Evolutionary conservation across 192 early-diverging fungal genomes (phyloP).

Genomic region (Coemansia pectinata): DNA sequence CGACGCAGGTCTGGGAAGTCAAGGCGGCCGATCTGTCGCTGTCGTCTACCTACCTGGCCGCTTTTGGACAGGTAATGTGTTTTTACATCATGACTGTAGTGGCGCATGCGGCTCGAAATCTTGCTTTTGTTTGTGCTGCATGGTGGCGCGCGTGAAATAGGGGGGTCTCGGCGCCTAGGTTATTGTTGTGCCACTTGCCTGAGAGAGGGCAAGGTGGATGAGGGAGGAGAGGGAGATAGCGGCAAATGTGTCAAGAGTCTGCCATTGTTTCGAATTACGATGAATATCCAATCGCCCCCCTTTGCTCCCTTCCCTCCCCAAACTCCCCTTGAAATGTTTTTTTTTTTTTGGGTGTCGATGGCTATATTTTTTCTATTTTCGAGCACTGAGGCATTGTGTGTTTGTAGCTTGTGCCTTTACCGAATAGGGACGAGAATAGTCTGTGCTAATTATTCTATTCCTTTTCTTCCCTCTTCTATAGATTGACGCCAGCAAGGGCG

Average conservation of each 20-base stretch:
- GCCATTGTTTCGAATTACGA: slow-evolving; percentile 1
- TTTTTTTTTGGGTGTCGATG: neutral
- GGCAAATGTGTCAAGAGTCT: neutral
- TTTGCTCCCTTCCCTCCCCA: neutral
- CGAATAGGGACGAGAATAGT: neutral
- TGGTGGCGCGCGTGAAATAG: neutral
- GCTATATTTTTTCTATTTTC: neutral
- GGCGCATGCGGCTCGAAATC: neutral
- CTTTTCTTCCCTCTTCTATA: slow-evolving; percentile 24
- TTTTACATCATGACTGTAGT: neutral
- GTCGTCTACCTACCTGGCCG: slow-evolving; percentile 93
- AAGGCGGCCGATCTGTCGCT: slow-evolving; percentile 96
- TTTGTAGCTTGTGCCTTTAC: neutral
- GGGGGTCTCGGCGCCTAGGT: neutral
- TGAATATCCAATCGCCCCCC: neutral
- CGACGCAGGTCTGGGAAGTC: slow-evolving; percentile 93
- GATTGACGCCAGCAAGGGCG: slow-evolving; percentile 82
- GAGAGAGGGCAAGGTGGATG: neutral
- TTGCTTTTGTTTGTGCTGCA: neutral
- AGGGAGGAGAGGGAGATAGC: neutral
- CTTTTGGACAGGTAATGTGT: slow-evolving; percentile 69
- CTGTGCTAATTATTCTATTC: slow-evolving; percentile 11
- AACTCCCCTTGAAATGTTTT: neutral
- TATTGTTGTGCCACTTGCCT: neutral
- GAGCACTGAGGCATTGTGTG: slow-evolving; percentile 1